phyloP scores from a whole-genome alignment of 2,329 filamentous ascomycete genomes.

The Sporothrix dimorphospora region DNA sequence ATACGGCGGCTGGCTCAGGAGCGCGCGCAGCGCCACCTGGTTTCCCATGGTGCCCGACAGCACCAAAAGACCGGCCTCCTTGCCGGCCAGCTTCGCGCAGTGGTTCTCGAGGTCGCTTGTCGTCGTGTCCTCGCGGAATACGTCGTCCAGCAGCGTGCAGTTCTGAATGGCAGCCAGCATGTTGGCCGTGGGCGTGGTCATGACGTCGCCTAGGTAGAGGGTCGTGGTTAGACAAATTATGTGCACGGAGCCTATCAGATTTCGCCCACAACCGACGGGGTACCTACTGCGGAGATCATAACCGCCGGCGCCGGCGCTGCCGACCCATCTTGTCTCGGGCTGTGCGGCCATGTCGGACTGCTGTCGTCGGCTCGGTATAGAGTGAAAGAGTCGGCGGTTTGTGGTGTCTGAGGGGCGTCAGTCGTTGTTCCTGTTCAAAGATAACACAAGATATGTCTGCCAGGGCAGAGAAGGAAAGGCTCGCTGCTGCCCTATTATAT shows the following conservation, averaged over 20 bases:
- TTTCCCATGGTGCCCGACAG: slow-evolving; percentile 95
- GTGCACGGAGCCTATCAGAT: background rate
- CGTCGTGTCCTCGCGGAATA: slow-evolving; percentile 77
- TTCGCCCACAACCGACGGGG: background rate
- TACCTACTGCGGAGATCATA: slow-evolving; percentile 41
- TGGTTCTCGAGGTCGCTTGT: slow-evolving; percentile 76
- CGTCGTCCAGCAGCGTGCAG: slow-evolving; percentile 80
- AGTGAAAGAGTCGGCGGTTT: background rate
- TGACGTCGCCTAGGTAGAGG: slow-evolving; percentile 49
- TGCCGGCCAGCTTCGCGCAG: slow-evolving; percentile 72
- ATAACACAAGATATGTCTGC: background rate
- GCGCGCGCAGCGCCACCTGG: slow-evolving; percentile 77
- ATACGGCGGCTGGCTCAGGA: slow-evolving; percentile 79
- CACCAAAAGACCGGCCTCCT: slow-evolving; percentile 78
- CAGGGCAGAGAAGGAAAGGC: background rate
- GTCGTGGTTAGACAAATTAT: background rate
- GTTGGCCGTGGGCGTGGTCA: slow-evolving; percentile 73
- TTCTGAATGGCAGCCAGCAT: slow-evolving; percentile 81
- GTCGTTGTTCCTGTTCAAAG: background rate
- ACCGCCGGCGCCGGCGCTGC: slow-evolving; percentile 41
- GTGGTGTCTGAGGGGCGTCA: background rate
- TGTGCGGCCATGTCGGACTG: slow-evolving; percentile 5
- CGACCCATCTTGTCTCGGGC: slow-evolving; percentile 39
- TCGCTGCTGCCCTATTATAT: background rate
- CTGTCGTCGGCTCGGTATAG: background rate